Evolutionary conservation across 1,284 basidiomycete species (phyloP).

Genomic region (Schizophyllum commune): DNA sequence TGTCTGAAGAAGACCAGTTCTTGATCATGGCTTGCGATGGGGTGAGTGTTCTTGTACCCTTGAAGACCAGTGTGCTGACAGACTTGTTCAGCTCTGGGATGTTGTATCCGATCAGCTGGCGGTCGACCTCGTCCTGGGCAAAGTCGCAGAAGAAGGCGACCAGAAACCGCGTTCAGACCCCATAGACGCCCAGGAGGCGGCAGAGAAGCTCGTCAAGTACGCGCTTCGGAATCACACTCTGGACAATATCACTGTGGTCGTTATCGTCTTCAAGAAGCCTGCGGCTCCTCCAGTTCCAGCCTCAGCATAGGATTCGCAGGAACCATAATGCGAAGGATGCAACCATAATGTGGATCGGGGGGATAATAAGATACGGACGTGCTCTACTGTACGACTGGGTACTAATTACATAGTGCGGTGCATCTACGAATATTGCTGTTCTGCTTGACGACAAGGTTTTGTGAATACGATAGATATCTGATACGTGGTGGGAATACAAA

Average conservation of each 20-base stretch:
- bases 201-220: constrained; percentile 72
- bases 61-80: constrained; percentile 6
- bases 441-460: no score
- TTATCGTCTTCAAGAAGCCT: constrained; percentile 61
- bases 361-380: not conserved
- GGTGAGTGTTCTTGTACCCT: constrained; percentile 42
- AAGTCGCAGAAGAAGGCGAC: not conserved
- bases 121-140: constrained; percentile 69
- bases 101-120: constrained; percentile 90
- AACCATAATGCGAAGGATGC: no score
- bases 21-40: constrained; percentile 97
- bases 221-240: constrained; percentile 85
- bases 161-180: constrained; percentile 25
- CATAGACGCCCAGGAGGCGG: constrained; percentile 80
- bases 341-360: not conserved
- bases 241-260: constrained; percentile 83
- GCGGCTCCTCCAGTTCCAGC: no score
- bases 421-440: no score
- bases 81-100: constrained; percentile 83
- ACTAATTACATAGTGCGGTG: not conserved
- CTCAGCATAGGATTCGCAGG: constrained; percentile 4
- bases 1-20: constrained; percentile 90
- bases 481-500: no score
- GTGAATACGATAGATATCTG: no score
- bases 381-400: not conserved